A percentile compares a stretch with the other conserved stretches of the same genome.
Conservation (phyloP, 768 basidiomycete genomes). For the Suillus brevipes region DNA sequence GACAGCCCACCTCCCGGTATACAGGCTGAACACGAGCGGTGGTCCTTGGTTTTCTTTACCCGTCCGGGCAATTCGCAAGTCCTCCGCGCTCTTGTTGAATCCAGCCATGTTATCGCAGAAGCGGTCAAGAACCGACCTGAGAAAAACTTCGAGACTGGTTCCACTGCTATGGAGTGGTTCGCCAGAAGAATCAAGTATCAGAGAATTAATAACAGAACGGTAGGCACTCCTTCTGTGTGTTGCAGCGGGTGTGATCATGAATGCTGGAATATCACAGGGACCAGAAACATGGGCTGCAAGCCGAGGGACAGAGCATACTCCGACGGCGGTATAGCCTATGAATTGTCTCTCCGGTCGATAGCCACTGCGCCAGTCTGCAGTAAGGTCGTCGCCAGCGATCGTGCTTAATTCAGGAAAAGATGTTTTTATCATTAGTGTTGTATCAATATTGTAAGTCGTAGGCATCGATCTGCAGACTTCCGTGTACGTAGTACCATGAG, state of each 20-base stretch:
- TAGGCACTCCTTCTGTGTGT: constrained; percentile 15
- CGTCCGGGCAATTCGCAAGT: constrained; percentile 55
- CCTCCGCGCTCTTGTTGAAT: constrained; percentile 51
- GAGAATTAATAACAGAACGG: constrained; percentile 42
- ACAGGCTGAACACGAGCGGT: constrained; percentile 54
- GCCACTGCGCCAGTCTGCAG: not conserved
- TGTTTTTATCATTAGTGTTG: no score
- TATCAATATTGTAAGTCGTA: not conserved
- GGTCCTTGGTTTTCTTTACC: constrained; percentile 70
- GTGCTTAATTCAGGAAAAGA: not conserved
- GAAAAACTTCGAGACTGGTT: constrained; percentile 36
- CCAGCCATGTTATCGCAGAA: constrained; percentile 51
- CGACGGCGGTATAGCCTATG: constrained; percentile 14
- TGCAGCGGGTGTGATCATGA: not conserved
- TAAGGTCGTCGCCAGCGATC: not conserved
- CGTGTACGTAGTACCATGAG: not conserved
- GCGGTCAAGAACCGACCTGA: constrained; percentile 37
- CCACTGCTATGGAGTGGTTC: constrained; percentile 44
- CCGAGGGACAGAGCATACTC: constrained; percentile 31
- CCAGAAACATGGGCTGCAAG: constrained; percentile 34
- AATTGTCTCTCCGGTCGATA: not conserved
- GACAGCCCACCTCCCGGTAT: constrained; percentile 51
- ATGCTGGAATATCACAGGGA: constrained; percentile 19
- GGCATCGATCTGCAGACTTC: not conserved
- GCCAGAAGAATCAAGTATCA: constrained; percentile 40